phyloP scores from a whole-genome alignment of 2,329 filamentous ascomycete genomes.

The Scedosporium minutisporum region DNA sequence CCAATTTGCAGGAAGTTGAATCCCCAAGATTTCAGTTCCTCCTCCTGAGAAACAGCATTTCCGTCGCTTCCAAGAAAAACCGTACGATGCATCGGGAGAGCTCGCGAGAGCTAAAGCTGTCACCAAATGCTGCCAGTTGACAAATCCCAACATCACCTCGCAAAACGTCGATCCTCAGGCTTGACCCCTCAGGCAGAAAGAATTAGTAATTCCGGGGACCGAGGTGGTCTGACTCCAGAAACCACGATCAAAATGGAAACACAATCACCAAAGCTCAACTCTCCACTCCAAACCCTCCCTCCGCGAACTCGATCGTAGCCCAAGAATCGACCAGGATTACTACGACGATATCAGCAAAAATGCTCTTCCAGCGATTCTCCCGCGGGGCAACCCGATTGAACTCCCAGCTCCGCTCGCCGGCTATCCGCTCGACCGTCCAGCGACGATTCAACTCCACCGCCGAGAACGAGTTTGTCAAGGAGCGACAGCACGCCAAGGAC shows the following conservation, averaged over 20 bases:
- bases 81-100: neutral
- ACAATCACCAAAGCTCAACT: neutral
- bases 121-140: neutral
- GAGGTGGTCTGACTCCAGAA: constrained; percentile 5
- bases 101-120: neutral
- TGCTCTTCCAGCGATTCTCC: constrained; percentile 56
- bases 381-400: constrained; percentile 54
- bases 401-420: constrained; percentile 44
- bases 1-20: too few relatives aligned
- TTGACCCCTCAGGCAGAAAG: constrained; percentile 4
- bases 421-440: constrained; percentile 36
- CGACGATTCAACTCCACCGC: constrained; percentile 63
- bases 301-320: neutral
- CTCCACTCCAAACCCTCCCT: neutral
- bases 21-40: neutral
- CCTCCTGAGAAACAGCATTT: neutral
- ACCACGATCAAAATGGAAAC: neutral
- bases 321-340: neutral
- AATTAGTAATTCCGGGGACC: constrained; percentile 1
- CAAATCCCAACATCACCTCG: too few relatives aligned
- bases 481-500: constrained; percentile 81
- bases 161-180: neutral
- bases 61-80: neutral
- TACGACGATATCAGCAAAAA: constrained; percentile 27
- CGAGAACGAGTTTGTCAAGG: constrained; percentile 89